Evolutionary conservation across 2,329 filamentous ascomycete genomes (phyloP).

Genomic region (Penicillium sp.): DNA sequence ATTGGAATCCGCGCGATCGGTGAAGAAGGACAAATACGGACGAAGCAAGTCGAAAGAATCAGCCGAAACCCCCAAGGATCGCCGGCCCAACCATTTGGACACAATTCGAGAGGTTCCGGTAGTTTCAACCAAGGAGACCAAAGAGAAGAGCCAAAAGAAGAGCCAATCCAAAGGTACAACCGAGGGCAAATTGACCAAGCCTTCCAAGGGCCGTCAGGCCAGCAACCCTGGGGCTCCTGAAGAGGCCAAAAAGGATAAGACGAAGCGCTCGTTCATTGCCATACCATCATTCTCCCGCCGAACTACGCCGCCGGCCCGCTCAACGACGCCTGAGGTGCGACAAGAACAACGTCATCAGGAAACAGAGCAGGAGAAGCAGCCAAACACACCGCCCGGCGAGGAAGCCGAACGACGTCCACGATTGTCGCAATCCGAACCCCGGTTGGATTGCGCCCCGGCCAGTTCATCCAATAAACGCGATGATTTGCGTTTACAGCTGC

Average conservation of each 20-base stretch:
- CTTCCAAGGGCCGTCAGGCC: too few species aligned
- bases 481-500: slow-evolving; percentile 17
- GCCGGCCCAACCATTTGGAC: background rate
- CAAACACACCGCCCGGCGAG: too few species aligned
- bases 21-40: background rate
- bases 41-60: slow-evolving; percentile 1
- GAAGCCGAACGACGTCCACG: slow-evolving; percentile 1
- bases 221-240: background rate
- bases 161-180: background rate
- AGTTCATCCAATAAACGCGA: slow-evolving; percentile 7
- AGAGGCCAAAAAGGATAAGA: slow-evolving; percentile 1
- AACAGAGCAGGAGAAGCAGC: too few species aligned
- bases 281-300: slow-evolving; percentile 9
- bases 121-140: slow-evolving; percentile 2
- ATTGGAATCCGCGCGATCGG: background rate
- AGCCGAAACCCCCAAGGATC: background rate
- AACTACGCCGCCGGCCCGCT: background rate
- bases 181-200: background rate
- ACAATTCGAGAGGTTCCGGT: background rate
- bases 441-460: slow-evolving; percentile 1
- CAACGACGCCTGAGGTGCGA: too few species aligned
- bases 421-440: slow-evolving; percentile 8
- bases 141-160: background rate
- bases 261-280: slow-evolving; percentile 9
- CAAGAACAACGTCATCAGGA: too few species aligned